Evolutionary conservation across 169 alveolate species (phyloP).

Genomic region (Eimeria praecox): DNA sequence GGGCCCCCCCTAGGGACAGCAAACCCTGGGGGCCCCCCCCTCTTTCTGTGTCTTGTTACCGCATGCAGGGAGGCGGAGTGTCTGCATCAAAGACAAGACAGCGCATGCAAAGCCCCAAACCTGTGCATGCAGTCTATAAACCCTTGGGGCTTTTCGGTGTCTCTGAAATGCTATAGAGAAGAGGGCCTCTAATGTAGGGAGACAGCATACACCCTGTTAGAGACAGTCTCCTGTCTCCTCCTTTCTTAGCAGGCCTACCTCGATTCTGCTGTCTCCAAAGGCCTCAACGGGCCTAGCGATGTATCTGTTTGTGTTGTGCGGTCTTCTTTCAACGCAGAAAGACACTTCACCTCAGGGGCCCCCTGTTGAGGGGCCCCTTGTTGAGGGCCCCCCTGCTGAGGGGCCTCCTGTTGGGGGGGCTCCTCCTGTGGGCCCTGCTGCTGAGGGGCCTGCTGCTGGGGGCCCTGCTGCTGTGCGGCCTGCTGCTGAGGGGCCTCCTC

Average conservation of each 20-base stretch:
- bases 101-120: not conserved
- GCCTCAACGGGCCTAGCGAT: not conserved
- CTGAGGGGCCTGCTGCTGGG: conserved; percentile 1
- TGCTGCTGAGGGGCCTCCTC: no score
- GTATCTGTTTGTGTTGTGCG: not conserved
- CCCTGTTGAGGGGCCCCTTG: no score
- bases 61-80: not conserved
- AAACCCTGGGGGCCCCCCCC: no score
- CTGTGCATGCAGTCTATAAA: no score
- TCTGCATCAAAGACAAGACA: conserved; percentile 7
- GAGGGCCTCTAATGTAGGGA: no score
- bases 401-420: no score
- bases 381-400: no score
- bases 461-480: not conserved
- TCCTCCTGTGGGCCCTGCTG: not conserved
- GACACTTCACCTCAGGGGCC: not conserved
- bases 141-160: no score
- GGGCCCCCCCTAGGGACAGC: no score
- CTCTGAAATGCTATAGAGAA: no score
- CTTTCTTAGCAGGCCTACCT: not conserved
- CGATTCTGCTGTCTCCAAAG: not conserved
- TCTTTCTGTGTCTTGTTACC: not conserved
- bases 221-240: not conserved
- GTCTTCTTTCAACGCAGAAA: not conserved
- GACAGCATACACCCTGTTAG: not conserved